phyloP scores from a whole-genome alignment of 352 stramenopile species.

The Saprolegnia parasitica region DNA sequence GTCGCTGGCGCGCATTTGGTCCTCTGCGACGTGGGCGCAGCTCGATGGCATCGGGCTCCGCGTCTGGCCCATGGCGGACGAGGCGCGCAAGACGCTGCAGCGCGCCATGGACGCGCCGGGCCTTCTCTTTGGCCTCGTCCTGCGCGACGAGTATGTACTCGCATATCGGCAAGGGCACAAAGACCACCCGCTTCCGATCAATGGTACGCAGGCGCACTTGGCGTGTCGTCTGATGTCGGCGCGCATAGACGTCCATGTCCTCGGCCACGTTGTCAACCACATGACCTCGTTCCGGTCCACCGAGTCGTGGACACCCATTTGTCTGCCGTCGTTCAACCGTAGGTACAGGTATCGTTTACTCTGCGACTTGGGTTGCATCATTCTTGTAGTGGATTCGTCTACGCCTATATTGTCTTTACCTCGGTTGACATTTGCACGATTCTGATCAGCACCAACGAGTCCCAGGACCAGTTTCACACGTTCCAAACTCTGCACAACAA shows the following conservation, averaged over 20 bases:
- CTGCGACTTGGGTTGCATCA: too few species aligned
- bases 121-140: slow-evolving; percentile 60
- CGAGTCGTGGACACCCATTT: slow-evolving; percentile 73
- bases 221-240: not conserved
- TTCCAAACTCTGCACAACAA: slow-evolving; percentile 39
- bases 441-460: slow-evolving; percentile 64
- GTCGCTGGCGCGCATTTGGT: slow-evolving; percentile 45
- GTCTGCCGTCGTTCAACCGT: slow-evolving; percentile 55
- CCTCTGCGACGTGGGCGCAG: slow-evolving; percentile 34
- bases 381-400: slow-evolving; percentile 57
- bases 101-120: slow-evolving; percentile 40
- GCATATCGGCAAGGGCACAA: slow-evolving; percentile 49
- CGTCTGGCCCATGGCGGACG: slow-evolving; percentile 45
- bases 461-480: slow-evolving; percentile 57
- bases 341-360: too few species aligned
- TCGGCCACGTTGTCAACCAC: slow-evolving; percentile 72
- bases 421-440: slow-evolving; percentile 49
- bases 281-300: slow-evolving; percentile 51
- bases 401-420: slow-evolving; percentile 71
- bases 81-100: slow-evolving; percentile 41
- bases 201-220: slow-evolving; percentile 35
- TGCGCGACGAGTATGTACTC: slow-evolving; percentile 48
- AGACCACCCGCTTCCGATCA: slow-evolving; percentile 55
- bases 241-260: slow-evolving; percentile 51
- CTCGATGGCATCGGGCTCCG: slow-evolving; percentile 46